Evolutionary conservation across 2,329 filamentous ascomycete species (phyloP), one percentile per base, ranked within the genome.

Genomic region (Trichoderma asperellum): DNA sequence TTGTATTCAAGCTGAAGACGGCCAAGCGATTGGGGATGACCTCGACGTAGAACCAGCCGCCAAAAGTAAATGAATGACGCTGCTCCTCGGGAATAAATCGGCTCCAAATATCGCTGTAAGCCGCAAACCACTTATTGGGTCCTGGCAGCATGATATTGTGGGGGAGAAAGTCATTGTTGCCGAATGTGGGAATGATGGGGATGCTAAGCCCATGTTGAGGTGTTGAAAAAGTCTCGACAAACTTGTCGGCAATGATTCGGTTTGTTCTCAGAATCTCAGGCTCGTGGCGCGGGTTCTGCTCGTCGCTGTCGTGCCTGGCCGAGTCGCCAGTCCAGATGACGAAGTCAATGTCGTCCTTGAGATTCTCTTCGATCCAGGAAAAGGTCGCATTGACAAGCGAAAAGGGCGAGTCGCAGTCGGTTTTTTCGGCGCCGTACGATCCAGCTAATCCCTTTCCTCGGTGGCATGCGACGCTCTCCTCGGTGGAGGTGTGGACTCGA

Each of bases 101-200:
- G 59, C 83, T 82, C 96, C 96, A 99, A 27, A 98, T 88, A 27
- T 91, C 85, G 32, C 88, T 83, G 74, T 96, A 97, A 58, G 86
- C 85, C 70, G 87, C 87, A 0, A 97, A 92, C 90, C 95, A 97
- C 72, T 87, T 87, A 76, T 97, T 97, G 18, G 96, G 96, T 0
- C 95, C 96, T 0, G 88, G 85, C 53, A 89, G 84, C 78, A 99
- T 89, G 76, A 98, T 96, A 76, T 99, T 99, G 82, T 99, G 96
- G 1, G 96, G 96, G 70, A 97, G 88, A 70, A 99, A 94, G 76
- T 99, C 96, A 80, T 99, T 99, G 82, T 99, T 99, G 71, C 96
- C 96, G 74, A 97, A 90, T 0, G 91, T 97, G 0, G 96, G 94
- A 24, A 99, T 85, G 35, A 98, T 88, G 4, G 96, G 95, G 4